These are phyloP conservation scores for Neurospora terricola DNA, from an alignment of 495 filamentous ascomycete genomes.

Conservation along the genomic window DNA sequence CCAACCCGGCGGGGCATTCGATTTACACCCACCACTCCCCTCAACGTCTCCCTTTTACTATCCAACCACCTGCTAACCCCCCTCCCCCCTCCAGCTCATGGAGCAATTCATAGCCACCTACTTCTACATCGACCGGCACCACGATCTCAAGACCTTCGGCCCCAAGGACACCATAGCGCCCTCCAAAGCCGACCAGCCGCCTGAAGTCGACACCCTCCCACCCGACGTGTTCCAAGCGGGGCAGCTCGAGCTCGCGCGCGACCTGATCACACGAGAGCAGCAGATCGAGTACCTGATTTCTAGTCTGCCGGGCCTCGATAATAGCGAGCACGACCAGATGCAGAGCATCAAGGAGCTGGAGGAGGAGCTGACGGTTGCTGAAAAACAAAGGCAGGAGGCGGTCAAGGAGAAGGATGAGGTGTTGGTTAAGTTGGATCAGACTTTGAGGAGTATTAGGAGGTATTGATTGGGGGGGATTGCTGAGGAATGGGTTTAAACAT, in stretches of 20 bases:
- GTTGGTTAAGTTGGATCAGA: slow-evolving; percentile 54
- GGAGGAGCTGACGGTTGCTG: slow-evolving; percentile 59
- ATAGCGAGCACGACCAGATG: slow-evolving; percentile 75
- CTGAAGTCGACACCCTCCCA: slow-evolving; percentile 49
- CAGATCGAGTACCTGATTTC: slow-evolving; percentile 86
- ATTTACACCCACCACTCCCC: neutral
- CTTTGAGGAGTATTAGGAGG: slow-evolving; percentile 49
- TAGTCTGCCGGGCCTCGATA: slow-evolving; percentile 75
- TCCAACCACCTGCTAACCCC: neutral
- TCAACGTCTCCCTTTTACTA: neutral
- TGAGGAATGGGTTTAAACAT: neutral
- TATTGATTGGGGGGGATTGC: slow-evolving; percentile 14
- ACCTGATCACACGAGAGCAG: slow-evolving; percentile 83
- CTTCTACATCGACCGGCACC: slow-evolving; percentile 73
- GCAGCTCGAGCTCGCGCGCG: slow-evolving; percentile 72
- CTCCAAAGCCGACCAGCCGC: slow-evolving; percentile 39
- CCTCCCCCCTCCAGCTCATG: slow-evolving; percentile 48
- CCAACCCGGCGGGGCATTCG: neutral
- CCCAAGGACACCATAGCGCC: slow-evolving; percentile 48
- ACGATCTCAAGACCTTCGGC: slow-evolving; percentile 60
- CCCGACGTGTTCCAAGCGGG: slow-evolving; percentile 57
- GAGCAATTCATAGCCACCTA: slow-evolving; percentile 83
- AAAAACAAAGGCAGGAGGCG: slow-evolving; percentile 60
- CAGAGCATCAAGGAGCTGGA: slow-evolving; percentile 65
- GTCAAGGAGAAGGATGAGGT: slow-evolving; percentile 61